These are phyloP conservation scores for Epichloe sp. DNA, from an alignment of 2,329 filamentous ascomycete genomes.

Conservation along the genomic window DNA sequence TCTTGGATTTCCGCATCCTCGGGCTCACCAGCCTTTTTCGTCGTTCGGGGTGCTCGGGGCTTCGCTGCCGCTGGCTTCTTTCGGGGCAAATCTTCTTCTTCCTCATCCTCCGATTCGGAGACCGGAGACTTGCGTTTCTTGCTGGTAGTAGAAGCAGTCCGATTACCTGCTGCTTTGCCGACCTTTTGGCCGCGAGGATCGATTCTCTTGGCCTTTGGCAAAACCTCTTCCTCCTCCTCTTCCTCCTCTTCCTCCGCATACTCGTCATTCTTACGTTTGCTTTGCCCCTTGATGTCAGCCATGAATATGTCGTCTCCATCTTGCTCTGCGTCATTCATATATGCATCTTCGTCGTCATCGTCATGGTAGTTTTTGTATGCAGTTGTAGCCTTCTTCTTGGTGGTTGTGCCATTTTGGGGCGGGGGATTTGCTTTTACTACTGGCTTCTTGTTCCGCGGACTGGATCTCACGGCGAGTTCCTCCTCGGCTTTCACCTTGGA, in stretches of 20 bases:
- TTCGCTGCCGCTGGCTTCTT: constrained; percentile 48
- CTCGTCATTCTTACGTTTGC: constrained; percentile 59
- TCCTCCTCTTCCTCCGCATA: constrained; percentile 65
- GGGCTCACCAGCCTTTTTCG: constrained; percentile 51
- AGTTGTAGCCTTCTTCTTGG: constrained; percentile 30
- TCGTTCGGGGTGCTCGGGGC: constrained; percentile 40
- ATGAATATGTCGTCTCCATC: constrained; percentile 76
- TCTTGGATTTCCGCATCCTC: constrained; percentile 63
- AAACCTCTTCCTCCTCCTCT: constrained; percentile 57
- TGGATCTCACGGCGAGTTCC: constrained; percentile 36
- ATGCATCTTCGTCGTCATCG: constrained; percentile 39
- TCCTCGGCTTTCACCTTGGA: constrained; percentile 24
- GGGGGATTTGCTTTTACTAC: constrained; percentile 16
- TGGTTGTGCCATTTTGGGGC: constrained; percentile 16
- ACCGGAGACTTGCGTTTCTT: constrained; percentile 48
- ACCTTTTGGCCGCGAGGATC: constrained; percentile 27
- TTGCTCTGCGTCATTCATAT: constrained; percentile 54
- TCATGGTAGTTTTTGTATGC: constrained; percentile 26
- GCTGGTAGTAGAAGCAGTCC: constrained; percentile 18
- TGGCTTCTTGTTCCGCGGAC: constrained; percentile 34
- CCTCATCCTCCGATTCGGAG: constrained; percentile 40
- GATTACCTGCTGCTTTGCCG: constrained; percentile 16
- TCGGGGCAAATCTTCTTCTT: constrained; percentile 41
- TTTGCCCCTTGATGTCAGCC: constrained; percentile 51
- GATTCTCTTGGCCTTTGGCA: constrained; percentile 46